Percentiles rank a stretch among this genome's conserved stretches.
Evolutionary conservation across 1,284 basidiomycete genomes (phyloP).

Genomic region (Pascua sp.): DNA sequence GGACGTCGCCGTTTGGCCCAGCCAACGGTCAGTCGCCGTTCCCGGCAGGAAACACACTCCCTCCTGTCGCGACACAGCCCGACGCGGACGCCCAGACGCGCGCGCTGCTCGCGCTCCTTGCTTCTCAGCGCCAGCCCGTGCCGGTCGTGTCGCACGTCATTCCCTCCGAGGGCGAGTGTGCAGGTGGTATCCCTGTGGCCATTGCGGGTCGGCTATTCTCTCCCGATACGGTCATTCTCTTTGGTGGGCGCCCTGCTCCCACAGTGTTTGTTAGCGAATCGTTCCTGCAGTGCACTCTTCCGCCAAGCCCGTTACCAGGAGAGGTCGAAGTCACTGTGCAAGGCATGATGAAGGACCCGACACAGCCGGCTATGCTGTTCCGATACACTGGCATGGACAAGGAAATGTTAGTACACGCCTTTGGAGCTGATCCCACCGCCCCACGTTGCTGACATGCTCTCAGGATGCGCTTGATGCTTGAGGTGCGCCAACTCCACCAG

Average conservation of each 20-base stretch:
- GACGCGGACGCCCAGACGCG: constrained; percentile 19
- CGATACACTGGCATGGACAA: constrained; percentile 39
- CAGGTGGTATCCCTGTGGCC: constrained; percentile 92
- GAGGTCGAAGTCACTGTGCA: constrained; percentile 83
- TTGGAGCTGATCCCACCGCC: not conserved
- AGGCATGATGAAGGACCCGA: constrained; percentile 48
- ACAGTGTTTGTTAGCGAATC: constrained; percentile 91
- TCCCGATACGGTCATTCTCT: constrained; percentile 64
- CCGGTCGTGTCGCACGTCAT: constrained; percentile 61
- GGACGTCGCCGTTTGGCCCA: not conserved
- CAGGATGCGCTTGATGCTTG: constrained; percentile 41
- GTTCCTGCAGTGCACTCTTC: constrained; percentile 87
- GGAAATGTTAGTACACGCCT: constrained; percentile 33
- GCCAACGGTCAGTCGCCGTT: constrained; percentile 9
- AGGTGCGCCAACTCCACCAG: constrained; percentile 37
- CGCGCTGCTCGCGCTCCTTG: constrained; percentile 16
- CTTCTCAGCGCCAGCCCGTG: constrained; percentile 14
- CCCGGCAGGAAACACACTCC: constrained; percentile 4
- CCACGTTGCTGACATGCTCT: constrained; percentile 3
- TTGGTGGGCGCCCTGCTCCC: constrained; percentile 77
- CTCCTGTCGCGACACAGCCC: constrained; percentile 19
- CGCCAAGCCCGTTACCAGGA: constrained; percentile 75
- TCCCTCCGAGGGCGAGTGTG: constrained; percentile 83
- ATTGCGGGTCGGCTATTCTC: constrained; percentile 83
- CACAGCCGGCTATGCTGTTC: constrained; percentile 32